Conservation (phyloP, 306 rosid genomes). For the Malus sieversii region DNA sequence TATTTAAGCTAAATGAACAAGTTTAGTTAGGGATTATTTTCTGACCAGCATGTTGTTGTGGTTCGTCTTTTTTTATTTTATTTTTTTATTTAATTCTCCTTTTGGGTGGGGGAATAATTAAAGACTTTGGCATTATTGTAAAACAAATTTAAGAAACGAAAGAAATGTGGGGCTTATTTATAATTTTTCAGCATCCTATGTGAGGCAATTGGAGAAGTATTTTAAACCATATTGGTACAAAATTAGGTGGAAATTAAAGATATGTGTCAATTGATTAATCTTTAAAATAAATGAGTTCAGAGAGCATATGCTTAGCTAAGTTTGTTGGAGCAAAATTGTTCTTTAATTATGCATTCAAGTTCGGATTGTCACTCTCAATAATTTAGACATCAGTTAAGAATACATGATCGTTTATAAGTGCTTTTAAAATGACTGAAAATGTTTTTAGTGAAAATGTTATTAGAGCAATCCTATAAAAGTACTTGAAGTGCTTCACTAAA, state of each 20-base stretch:
- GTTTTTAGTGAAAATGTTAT: too few species aligned
- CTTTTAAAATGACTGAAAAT: too few species aligned
- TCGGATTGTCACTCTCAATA: not conserved
- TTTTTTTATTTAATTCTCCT: not conserved
- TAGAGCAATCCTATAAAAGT: too few species aligned
- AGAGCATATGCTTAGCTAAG: too few species aligned
- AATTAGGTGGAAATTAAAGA: not conserved
- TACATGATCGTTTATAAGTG: too few species aligned
- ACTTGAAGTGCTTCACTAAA: too few species aligned
- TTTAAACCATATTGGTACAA: not conserved
- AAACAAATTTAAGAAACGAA: not conserved
- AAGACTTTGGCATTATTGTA: not conserved
- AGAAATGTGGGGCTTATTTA: not conserved
- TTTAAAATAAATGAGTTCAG: not conserved
- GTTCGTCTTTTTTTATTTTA: not conserved
- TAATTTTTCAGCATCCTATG: not conserved
- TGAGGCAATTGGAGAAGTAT: not conserved
- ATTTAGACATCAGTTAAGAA: not conserved
- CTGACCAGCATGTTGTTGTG: not conserved
- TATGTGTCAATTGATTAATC: not conserved
- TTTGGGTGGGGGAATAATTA: not conserved
- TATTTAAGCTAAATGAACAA: conserved; percentile 8
- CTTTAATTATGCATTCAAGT: not conserved
- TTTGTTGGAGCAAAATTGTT: not conserved
- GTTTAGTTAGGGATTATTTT: not conserved